phyloP scores from a whole-genome alignment of 768 basidiomycete species.

The Candolleomyces aberdarensis region DNA sequence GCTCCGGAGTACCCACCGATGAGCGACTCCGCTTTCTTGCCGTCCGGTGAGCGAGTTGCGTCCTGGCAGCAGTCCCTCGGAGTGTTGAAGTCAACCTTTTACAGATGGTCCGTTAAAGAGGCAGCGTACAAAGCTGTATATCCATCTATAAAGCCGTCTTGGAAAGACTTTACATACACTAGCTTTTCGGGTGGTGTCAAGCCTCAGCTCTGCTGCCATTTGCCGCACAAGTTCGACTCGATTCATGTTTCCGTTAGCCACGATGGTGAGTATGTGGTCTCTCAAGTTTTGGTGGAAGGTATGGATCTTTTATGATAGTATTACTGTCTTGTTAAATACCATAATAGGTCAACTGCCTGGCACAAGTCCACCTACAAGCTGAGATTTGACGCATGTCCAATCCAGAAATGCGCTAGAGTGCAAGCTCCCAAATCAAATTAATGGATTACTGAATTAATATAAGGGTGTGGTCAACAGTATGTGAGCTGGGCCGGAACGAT shows the following conservation, averaged over 20 bases:
- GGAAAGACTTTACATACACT: constrained; percentile 70
- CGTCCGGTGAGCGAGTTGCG: constrained; percentile 54
- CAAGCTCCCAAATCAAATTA: too few species aligned
- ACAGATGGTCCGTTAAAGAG: constrained; percentile 82
- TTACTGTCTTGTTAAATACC: too few species aligned
- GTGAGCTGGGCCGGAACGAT: background rate
- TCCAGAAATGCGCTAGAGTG: too few species aligned
- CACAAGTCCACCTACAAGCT: too few species aligned
- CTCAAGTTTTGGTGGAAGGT: constrained; percentile 64
- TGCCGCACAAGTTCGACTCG: constrained; percentile 22
- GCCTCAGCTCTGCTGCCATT: constrained; percentile 40
- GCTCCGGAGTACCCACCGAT: constrained; percentile 13
- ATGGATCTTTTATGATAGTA: too few species aligned
- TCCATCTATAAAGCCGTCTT: constrained; percentile 56
- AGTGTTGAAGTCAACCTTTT: background rate
- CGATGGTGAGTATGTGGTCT: constrained; percentile 74
- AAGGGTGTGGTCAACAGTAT: background rate
- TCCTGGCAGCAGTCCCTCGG: background rate
- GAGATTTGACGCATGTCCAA: too few species aligned
- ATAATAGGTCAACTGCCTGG: too few species aligned
- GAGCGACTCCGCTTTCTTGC: constrained; percentile 53
- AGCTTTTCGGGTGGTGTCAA: constrained; percentile 29
- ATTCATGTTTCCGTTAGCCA: constrained; percentile 78
- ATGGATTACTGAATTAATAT: too few species aligned
- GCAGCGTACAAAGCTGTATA: constrained; percentile 85